Percentiles rank a stretch among this genome's conserved stretches.
phyloP scores from a whole-genome alignment of 768 basidiomycete genomes.

The Chalciporus chontae region DNA sequence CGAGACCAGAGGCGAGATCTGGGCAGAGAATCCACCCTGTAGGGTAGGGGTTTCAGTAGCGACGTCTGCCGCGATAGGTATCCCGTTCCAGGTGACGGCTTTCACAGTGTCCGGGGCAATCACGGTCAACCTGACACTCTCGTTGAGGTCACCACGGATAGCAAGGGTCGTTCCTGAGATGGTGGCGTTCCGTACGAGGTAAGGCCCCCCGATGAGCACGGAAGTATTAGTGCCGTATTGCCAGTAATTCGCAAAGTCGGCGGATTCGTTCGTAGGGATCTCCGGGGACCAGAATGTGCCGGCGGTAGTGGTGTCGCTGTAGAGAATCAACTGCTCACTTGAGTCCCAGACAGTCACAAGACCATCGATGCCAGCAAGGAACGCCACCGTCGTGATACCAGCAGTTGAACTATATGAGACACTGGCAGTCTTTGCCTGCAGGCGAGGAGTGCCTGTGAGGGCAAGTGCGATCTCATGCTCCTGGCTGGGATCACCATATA shows the following conservation, averaged over 20 bases:
- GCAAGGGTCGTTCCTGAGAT: constrained; percentile 49
- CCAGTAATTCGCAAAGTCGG: constrained; percentile 61
- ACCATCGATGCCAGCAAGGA: constrained; percentile 55
- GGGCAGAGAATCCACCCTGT: constrained; percentile 47
- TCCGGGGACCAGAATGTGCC: constrained; percentile 76
- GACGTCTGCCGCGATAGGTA: constrained; percentile 35
- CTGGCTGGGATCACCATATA: constrained; percentile 54
- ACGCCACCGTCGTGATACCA: constrained; percentile 43
- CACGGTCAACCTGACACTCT: constrained; percentile 53
- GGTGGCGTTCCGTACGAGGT: constrained; percentile 56
- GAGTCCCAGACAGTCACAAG: constrained; percentile 67
- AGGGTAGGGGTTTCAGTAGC: constrained; percentile 28
- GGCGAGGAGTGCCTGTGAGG: constrained; percentile 46
- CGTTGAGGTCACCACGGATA: constrained; percentile 67
- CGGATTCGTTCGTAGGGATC: constrained; percentile 38
- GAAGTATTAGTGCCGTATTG: constrained; percentile 68
- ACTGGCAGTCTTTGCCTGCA: constrained; percentile 22
- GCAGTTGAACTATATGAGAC: constrained; percentile 25
- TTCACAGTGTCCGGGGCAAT: constrained; percentile 54
- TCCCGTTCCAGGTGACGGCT: constrained; percentile 72
- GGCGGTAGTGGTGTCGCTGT: constrained; percentile 61
- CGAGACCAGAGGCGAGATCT: constrained; percentile 35
- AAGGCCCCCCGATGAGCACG: constrained; percentile 62
- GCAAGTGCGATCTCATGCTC: constrained; percentile 51
- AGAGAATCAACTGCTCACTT: constrained; percentile 62